Conservation (phyloP, 2,329 filamentous ascomycete species). For the Penicillium sp. region DNA sequence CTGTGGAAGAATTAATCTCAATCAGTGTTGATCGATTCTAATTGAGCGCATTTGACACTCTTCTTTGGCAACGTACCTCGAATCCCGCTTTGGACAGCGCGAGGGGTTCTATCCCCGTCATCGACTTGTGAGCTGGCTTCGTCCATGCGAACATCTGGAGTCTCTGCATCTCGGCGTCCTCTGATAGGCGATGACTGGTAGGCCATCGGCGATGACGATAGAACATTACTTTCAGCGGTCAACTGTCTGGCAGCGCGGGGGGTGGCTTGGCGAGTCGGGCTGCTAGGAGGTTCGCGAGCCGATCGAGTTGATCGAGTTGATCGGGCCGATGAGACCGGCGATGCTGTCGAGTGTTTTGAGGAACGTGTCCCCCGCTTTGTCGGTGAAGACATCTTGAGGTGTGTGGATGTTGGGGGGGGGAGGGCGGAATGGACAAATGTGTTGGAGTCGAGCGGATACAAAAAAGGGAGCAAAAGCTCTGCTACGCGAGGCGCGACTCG, state of each 20-base stretch:
- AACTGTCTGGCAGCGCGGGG: constrained; percentile 47
- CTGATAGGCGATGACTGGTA: constrained; percentile 63
- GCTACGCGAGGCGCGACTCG: constrained; percentile 28
- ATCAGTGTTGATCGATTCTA: background rate
- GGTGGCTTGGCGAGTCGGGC: constrained; percentile 41
- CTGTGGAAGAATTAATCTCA: constrained; percentile 47
- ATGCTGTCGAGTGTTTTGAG: constrained; percentile 41
- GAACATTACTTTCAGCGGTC: constrained; percentile 39
- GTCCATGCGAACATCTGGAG: constrained; percentile 42
- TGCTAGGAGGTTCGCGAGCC: constrained; percentile 35
- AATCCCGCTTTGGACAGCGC: constrained; percentile 35
- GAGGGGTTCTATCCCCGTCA: constrained; percentile 45
- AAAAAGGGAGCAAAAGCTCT: constrained; percentile 25
- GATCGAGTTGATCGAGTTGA: constrained; percentile 22
- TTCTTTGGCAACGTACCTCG: constrained; percentile 34
- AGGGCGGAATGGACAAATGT: constrained; percentile 18
- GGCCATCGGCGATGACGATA: constrained; percentile 78
- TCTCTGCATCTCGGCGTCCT: constrained; percentile 40
- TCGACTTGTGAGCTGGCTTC: constrained; percentile 50
- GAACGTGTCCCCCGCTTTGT: constrained; percentile 42
- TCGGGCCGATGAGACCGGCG: constrained; percentile 29
- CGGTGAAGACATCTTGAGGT: constrained; percentile 44
- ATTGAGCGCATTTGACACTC: background rate
- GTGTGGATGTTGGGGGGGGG: constrained; percentile 4
- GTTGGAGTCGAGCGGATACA: constrained; percentile 15